Conservation (phyloP, 202 grass and related monocot genomes). For the Cymbopogon flexuosus region DNA sequence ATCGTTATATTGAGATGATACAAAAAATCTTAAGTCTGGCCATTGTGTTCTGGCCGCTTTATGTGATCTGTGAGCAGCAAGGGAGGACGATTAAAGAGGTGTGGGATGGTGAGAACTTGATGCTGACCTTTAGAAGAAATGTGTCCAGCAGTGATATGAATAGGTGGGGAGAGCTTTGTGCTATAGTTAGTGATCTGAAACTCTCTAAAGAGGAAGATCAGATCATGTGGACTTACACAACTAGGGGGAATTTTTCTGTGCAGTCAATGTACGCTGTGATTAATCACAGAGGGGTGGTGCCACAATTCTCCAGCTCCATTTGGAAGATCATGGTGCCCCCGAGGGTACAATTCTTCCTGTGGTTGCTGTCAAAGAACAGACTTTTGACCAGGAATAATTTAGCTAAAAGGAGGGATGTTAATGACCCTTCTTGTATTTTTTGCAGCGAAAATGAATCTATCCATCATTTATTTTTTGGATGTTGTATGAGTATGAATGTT, state of each 20-base stretch:
- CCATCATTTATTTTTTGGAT: too few relatives aligned
- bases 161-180: accelerated
- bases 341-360: too few relatives aligned
- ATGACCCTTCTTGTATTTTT: too few relatives aligned
- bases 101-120: neutral
- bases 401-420: too few relatives aligned
- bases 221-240: neutral
- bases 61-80: neutral
- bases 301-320: too few relatives aligned
- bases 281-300: neutral
- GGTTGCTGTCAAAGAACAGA: too few relatives aligned
- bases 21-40: too few relatives aligned
- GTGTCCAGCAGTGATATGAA: accelerated
- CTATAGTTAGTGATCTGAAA: accelerated
- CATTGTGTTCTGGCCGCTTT: accelerated
- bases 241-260: accelerated
- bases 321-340: too few relatives aligned
- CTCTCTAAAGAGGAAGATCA: neutral
- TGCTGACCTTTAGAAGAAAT: neutral
- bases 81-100: neutral
- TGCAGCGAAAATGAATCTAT: too few relatives aligned
- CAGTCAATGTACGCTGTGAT: neutral
- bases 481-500: too few relatives aligned
- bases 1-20: too few relatives aligned
- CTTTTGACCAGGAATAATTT: too few relatives aligned